Evolutionary conservation across 345 rosid species (phyloP), one percentile per base, ranked within the genome.

Genomic region (Ailanthus altissimus): DNA sequence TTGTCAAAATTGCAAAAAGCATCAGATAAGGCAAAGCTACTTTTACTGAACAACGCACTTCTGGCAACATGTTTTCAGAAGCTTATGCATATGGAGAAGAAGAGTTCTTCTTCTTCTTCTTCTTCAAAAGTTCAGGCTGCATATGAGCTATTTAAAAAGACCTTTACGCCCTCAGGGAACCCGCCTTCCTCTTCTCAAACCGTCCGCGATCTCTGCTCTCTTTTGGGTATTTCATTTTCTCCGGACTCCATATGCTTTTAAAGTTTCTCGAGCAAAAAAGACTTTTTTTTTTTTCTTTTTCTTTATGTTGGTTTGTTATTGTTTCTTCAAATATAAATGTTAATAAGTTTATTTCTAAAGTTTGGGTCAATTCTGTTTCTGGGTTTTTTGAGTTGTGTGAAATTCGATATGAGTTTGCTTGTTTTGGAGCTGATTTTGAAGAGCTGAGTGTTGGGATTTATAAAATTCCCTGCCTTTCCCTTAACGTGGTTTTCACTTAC

Each of bases 41-140:
- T 85, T 71, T 70, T 79, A 5, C 84, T 69, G 23, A 73, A 58
- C 82, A 57, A 57, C 57, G 74, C 62, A 5, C 20, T 50, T 57
- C 23, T 78, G 40, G 14, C 77, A 4, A 16, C 23, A 42, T 75
- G 78, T 26, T 78, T 81, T 42, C 73, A 80, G 78, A 80, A 81
- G 70, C 86, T 80, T 66, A 9, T 77, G 7, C 83, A 75, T 74
- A 86, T 90, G 94, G 88, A 87, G 64, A 83, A 72, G 77, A 66
- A 67, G 53, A 80, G 75, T 49, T 73, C 84, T 60, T 82, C 96
- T 59, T 75, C 86, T 56, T 56, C 26, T 56, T 56, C 60, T 56
- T 8, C 60, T 57, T 85, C 97, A 7, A 92, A 88, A 82, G 85
- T 93, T 43, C 94, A 92, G 82, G 84, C 84, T 75, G 84, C 91